These are phyloP conservation scores for Hypoxylon sp. DNA, from an alignment of 2,329 filamentous ascomycete genomes.

Conservation along the genomic window DNA sequence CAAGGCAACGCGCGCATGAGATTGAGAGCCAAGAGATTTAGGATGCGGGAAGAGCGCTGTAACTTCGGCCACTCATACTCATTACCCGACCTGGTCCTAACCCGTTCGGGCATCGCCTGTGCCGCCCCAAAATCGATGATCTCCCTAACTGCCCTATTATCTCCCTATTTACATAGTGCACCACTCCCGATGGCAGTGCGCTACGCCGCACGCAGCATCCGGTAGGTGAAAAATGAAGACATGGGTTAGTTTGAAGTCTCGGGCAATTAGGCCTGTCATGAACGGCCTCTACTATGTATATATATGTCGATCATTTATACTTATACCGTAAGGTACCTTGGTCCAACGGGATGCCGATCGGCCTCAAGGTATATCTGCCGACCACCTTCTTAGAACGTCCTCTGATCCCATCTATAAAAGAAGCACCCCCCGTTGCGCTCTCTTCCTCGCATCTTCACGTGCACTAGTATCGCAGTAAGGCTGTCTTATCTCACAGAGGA, in stretches of 20 bases:
- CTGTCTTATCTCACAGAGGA: constrained; percentile 20
- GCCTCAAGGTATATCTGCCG: constrained; percentile 23
- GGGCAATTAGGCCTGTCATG: constrained; percentile 41
- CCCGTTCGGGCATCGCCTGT: constrained; percentile 15
- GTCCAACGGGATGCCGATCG: constrained; percentile 23
- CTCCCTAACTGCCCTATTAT: constrained; percentile 7
- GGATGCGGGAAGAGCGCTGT: constrained; percentile 39
- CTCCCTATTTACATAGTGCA: constrained; percentile 26
- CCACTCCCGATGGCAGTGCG: constrained; percentile 7
- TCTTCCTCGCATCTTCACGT: constrained; percentile 15
- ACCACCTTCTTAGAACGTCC: constrained; percentile 32
- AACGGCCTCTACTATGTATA: constrained; percentile 16
- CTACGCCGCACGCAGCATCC: constrained; percentile 15
- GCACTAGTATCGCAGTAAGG: constrained; percentile 9
- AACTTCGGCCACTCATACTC: constrained; percentile 45
- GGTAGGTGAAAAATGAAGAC: constrained; percentile 16
- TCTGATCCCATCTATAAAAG: constrained; percentile 35
- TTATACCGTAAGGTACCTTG: constrained; percentile 31
- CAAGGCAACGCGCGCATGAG: constrained; percentile 31
- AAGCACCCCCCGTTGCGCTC: constrained; percentile 15
- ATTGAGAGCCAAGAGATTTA: constrained; percentile 28
- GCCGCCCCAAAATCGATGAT: constrained; percentile 29
- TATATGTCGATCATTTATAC: constrained; percentile 40
- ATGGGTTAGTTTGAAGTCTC: constrained; percentile 42
- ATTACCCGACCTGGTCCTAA: constrained; percentile 18